phyloP scores from a whole-genome alignment of 2,329 filamentous ascomycete genomes.

The Cladosporium sp. region DNA sequence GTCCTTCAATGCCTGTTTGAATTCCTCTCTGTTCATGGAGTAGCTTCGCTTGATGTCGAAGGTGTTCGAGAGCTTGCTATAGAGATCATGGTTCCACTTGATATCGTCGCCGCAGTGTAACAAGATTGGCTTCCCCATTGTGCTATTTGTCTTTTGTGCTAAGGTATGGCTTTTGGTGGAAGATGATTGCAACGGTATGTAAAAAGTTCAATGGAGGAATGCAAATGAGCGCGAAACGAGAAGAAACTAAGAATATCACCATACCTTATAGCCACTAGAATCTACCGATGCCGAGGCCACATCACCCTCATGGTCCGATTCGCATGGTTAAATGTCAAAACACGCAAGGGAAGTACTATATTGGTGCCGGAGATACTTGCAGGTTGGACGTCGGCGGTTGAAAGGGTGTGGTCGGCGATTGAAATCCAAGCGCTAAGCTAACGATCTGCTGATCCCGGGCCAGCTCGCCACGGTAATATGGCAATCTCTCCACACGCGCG shows the following conservation, averaged over 20 bases:
- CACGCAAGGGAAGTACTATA: no score
- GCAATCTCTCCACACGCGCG: no score
- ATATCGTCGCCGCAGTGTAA: constrained; percentile 43
- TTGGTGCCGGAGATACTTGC: no score
- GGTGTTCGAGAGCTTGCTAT: constrained; percentile 31
- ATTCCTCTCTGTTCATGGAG: constrained; percentile 35
- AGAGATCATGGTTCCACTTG: constrained; percentile 42
- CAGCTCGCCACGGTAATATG: no score
- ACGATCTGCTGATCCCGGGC: no score
- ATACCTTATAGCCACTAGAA: neutral
- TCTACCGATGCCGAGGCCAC: neutral
- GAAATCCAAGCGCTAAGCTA: no score
- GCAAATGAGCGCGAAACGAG: neutral
- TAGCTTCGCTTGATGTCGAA: constrained; percentile 38
- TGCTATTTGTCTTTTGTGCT: neutral
- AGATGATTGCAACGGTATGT: neutral
- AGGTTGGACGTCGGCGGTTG: neutral
- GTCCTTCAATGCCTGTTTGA: constrained; percentile 35
- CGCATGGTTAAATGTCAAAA: no score
- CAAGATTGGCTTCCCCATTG: constrained; percentile 25
- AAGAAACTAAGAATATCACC: neutral
- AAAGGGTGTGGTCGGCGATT: no score
- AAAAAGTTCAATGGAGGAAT: neutral
- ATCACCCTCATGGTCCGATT: no score
- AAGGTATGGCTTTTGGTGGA: neutral